phyloP scores from a whole-genome alignment of 2,329 filamentous ascomycete genomes.

The Venturia nashicola region DNA sequence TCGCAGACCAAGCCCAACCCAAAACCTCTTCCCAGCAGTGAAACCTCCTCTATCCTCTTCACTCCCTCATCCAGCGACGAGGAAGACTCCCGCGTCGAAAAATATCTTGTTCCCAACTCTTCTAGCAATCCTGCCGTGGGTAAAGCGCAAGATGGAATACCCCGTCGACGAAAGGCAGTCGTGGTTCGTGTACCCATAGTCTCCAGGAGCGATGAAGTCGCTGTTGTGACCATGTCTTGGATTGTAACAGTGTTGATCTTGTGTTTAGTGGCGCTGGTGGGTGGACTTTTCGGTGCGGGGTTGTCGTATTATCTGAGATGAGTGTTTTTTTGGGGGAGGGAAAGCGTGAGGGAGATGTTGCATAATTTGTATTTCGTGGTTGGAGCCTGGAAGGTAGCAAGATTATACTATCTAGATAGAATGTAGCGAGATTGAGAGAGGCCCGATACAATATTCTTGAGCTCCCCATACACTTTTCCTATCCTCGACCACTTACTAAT shows the following conservation, averaged over 20 bases:
- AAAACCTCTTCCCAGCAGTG: not conserved
- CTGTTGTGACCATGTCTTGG: not conserved
- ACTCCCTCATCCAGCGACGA: not conserved
- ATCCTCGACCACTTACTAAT: too few species aligned
- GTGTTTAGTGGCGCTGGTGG: not conserved
- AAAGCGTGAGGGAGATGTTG: too few species aligned
- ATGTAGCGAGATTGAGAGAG: too few species aligned
- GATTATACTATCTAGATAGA: too few species aligned
- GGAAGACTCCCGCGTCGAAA: not conserved
- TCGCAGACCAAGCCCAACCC: not conserved
- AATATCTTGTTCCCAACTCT: too few species aligned
- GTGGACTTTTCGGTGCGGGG: not conserved
- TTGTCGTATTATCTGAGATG: not conserved
- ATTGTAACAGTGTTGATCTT: not conserved
- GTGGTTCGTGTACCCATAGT: not conserved
- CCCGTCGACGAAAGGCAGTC: not conserved
- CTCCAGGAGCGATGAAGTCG: not conserved
- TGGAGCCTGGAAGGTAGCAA: too few species aligned
- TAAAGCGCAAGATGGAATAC: not conserved
- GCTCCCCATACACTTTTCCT: too few species aligned
- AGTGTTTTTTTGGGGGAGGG: too few species aligned
- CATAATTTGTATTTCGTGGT: too few species aligned
- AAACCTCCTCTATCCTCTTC: not conserved
- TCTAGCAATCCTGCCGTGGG: not conserved
- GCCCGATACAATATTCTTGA: too few species aligned